Conservation (phyloP, 257 asterid species). For the Hygrophila difformis region DNA sequence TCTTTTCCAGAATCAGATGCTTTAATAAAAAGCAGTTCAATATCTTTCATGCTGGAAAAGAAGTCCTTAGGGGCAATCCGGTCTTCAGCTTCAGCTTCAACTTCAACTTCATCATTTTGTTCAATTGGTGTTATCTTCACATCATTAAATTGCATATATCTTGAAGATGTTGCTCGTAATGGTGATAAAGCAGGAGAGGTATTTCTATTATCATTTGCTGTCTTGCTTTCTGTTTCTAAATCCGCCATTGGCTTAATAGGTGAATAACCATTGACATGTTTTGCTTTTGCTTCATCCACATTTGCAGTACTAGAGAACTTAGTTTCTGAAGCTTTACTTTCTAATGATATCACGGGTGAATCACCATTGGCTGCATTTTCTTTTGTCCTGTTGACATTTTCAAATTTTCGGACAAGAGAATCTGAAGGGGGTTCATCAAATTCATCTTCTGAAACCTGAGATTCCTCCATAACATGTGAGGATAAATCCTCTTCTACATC, state of each 20-base stretch:
- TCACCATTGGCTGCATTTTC: conserved; percentile 28
- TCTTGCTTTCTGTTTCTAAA: conserved; percentile 32
- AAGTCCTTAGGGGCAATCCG: conserved; percentile 69
- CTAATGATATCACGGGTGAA: conserved; percentile 23
- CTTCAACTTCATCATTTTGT: no score
- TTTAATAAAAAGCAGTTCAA: conserved; percentile 63
- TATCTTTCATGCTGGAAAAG: conserved; percentile 66
- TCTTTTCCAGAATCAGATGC: conserved; percentile 97
- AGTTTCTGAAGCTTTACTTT: conserved; percentile 23
- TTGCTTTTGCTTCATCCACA: conserved; percentile 35
- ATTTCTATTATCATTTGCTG: conserved; percentile 33
- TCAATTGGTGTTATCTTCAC: conserved; percentile 46
- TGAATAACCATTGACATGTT: conserved; percentile 22
- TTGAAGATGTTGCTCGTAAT: conserved; percentile 42
- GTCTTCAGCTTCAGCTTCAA: conserved; percentile 44
- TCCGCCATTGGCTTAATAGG: conserved; percentile 28
- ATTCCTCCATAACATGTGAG: conserved; percentile 40
- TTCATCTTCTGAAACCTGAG: conserved; percentile 78
- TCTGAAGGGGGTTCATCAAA: conserved; percentile 77
- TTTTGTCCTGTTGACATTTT: conserved; percentile 47
- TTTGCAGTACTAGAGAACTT: conserved; percentile 35
- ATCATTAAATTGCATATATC: conserved; percentile 34
- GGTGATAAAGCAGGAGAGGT: conserved; percentile 77
- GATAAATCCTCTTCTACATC: conserved; percentile 42
- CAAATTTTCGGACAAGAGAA: conserved; percentile 75